A percentile compares a stretch with the other conserved stretches of the same genome.
Conservation (phyloP, 208 protist species). For the Blechomonas ayalai region DNA sequence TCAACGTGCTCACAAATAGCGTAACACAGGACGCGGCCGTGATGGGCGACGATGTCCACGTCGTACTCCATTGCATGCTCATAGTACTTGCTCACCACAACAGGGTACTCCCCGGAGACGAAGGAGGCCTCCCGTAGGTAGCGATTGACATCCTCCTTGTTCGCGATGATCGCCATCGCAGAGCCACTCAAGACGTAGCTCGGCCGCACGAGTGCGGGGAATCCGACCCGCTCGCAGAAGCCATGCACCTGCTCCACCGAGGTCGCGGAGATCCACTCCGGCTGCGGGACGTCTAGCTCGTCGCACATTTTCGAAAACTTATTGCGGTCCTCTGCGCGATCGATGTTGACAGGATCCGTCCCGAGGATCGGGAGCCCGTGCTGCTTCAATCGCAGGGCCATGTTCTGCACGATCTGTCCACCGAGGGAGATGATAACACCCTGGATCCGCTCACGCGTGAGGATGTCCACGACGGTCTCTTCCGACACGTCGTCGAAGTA, state of each 20-base stretch:
- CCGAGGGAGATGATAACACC: slow-evolving; percentile 96
- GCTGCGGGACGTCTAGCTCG: slow-evolving; percentile 93
- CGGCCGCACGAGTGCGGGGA: slow-evolving; percentile 93
- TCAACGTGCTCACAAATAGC: slow-evolving; percentile 98
- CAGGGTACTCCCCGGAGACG: slow-evolving; percentile 88
- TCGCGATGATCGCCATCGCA: slow-evolving; percentile 95
- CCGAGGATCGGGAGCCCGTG: slow-evolving; percentile 92
- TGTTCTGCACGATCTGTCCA: slow-evolving; percentile 98
- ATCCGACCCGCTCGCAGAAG: slow-evolving; percentile 90
- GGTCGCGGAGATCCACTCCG: slow-evolving; percentile 93
- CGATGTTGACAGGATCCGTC: slow-evolving; percentile 94
- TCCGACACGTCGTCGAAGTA: slow-evolving; percentile 98
- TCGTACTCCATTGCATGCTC: slow-evolving; percentile 97
- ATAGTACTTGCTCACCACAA: slow-evolving; percentile 98
- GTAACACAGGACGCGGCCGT: slow-evolving; percentile 94
- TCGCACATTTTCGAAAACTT: slow-evolving; percentile 94
- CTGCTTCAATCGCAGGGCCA: slow-evolving; percentile 91
- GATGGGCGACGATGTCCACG: slow-evolving; percentile 96
- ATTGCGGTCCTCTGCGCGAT: slow-evolving; percentile 96
- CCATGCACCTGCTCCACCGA: slow-evolving; percentile 83
- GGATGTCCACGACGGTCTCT: slow-evolving; percentile 96
- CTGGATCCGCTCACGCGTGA: slow-evolving; percentile 86
- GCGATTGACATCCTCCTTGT: slow-evolving; percentile 82
- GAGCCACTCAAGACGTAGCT: slow-evolving; percentile 97
- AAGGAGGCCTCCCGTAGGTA: slow-evolving; percentile 91